Evolutionary conservation across 2,329 filamentous ascomycete species (phyloP).

Genomic region (Cryphonectria nitschkei): DNA sequence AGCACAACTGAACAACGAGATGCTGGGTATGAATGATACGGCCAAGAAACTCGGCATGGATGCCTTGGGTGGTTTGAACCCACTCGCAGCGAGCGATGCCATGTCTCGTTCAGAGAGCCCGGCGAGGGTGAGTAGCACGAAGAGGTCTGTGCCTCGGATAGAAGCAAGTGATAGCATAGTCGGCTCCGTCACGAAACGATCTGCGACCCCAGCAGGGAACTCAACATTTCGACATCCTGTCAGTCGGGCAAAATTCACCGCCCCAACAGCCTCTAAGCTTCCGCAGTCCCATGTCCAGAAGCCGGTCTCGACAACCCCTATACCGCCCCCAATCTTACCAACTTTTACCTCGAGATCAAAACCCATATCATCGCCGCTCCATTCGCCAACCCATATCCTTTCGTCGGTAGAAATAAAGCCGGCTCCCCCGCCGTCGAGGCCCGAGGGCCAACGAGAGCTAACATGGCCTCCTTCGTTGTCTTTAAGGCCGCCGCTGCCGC

Average conservation of each 20-base stretch:
- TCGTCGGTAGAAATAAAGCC: not conserved
- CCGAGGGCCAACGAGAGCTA: not conserved
- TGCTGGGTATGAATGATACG: not conserved
- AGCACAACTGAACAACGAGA: slow-evolving; percentile 35
- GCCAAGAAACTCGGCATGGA: slow-evolving; percentile 14
- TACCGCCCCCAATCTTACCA: slow-evolving; percentile 11
- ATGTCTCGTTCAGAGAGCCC: slow-evolving; percentile 13
- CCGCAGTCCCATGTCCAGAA: not conserved
- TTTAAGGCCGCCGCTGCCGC: not conserved
- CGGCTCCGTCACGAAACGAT: not conserved
- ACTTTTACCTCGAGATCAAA: not conserved
- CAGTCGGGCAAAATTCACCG: not conserved
- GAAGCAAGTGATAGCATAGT: not conserved
- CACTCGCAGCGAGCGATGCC: not conserved
- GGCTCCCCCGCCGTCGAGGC: not conserved
- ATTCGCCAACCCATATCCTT: not conserved
- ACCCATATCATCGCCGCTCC: not conserved
- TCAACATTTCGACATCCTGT: not conserved
- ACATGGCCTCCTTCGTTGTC: not conserved
- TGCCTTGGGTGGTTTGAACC: slow-evolving; percentile 26
- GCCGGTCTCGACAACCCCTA: slow-evolving; percentile 16
- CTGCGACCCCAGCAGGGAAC: not conserved
- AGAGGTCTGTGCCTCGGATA: not conserved
- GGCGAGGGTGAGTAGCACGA: slow-evolving; percentile 29
- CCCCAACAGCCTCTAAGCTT: not conserved